phyloP scores from a whole-genome alignment of 768 basidiomycete species.

The Suillus ampliporus region DNA sequence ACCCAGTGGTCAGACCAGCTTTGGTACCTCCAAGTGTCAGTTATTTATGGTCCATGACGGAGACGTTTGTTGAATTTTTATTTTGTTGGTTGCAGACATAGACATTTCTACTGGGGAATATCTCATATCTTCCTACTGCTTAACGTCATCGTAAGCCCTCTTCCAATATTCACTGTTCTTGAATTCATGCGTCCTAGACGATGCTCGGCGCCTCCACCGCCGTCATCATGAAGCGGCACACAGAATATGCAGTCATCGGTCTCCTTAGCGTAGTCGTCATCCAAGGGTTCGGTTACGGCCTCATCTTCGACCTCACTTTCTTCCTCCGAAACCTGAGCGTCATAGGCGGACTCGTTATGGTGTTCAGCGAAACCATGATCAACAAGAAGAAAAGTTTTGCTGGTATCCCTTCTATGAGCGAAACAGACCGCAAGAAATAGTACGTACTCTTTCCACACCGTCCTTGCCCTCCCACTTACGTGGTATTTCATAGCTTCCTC shows the following conservation, averaged over 20 bases:
- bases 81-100: slow-evolving; percentile 62
- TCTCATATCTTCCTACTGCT: slow-evolving; percentile 91
- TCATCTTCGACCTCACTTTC: slow-evolving; percentile 99
- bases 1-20: slow-evolving; percentile 98
- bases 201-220: slow-evolving; percentile 88
- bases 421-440: slow-evolving; percentile 99
- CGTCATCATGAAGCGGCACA: slow-evolving; percentile 85
- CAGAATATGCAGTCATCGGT: slow-evolving; percentile 89
- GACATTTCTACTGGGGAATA: slow-evolving; percentile 94
- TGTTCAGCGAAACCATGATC: slow-evolving; percentile 94
- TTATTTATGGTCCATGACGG: slow-evolving; percentile 17
- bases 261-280: slow-evolving; percentile 90
- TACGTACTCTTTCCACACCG: slow-evolving; percentile 44
- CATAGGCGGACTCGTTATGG: slow-evolving; percentile 98
- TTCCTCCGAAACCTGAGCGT: slow-evolving; percentile 99
- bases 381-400: slow-evolving; percentile 89
- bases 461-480: slow-evolving; percentile 11
- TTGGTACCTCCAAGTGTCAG: slow-evolving; percentile 96
- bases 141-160: slow-evolving; percentile 85
- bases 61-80: slow-evolving; percentile 17
- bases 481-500: slow-evolving; percentile 71
- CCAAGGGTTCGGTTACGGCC: slow-evolving; percentile 98
- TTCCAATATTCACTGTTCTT: background rate
- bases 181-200: slow-evolving; percentile 52
- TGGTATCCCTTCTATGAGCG: slow-evolving; percentile 86